A percentile compares a stretch with the other conserved stretches of the same genome.
Conservation (phyloP, 768 basidiomycete genomes). For the Coprinellus micaceus region DNA sequence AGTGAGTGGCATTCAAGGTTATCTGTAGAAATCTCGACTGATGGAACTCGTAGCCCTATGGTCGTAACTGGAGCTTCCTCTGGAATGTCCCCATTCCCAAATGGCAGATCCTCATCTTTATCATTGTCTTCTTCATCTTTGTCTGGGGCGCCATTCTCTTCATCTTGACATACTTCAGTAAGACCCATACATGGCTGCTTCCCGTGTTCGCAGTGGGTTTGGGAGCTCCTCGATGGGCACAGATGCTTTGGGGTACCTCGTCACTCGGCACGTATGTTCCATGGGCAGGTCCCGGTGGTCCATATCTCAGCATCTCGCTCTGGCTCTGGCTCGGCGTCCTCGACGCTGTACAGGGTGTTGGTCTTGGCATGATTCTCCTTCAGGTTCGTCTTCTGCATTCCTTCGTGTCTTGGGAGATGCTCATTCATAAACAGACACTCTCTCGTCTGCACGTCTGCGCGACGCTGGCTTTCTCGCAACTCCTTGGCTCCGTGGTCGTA, state of each 20-base stretch:
- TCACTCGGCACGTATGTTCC: conserved; percentile 90
- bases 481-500: conserved; percentile 86
- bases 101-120: conserved; percentile 78
- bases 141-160: conserved; percentile 78
- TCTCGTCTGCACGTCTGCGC: conserved; percentile 94
- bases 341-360: conserved; percentile 92
- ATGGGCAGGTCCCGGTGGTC: conserved; percentile 83
- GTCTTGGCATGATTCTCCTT: conserved; percentile 85
- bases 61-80: conserved; percentile 92
- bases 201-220: conserved; percentile 95
- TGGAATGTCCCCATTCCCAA: conserved; percentile 82
- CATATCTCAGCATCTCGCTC: conserved; percentile 84
- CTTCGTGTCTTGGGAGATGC: conserved; percentile 13
- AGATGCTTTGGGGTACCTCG: conserved; percentile 96
- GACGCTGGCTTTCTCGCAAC: conserved; percentile 85
- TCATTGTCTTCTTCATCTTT: conserved; percentile 80
- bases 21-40: too few relatives aligned
- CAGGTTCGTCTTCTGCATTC: conserved; percentile 44
- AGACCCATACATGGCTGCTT: conserved; percentile 92
- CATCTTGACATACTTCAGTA: conserved; percentile 81
- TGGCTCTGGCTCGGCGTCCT: conserved; percentile 97
- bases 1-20: conserved; percentile 41
- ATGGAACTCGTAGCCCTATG: conserved; percentile 59
- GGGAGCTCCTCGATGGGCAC: conserved; percentile 93
- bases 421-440: conserved; percentile 52